Evolutionary conservation across 2,329 filamentous ascomycete genomes (phyloP).

Genomic region (Colletotrichum eleusines): DNA sequence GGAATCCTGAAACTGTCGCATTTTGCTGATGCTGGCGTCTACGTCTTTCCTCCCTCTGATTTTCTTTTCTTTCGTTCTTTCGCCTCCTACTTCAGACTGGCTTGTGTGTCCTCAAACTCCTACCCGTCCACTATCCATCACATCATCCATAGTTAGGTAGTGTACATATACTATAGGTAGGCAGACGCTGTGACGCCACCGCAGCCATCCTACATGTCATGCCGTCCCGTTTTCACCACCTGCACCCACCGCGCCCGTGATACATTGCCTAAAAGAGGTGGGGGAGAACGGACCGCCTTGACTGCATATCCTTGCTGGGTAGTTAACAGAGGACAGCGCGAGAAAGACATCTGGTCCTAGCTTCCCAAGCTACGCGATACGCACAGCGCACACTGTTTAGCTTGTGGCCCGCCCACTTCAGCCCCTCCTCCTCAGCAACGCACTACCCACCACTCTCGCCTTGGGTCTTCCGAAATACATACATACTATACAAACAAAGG

Average conservation of each 20-base stretch:
- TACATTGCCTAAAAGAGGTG: conserved; percentile 6
- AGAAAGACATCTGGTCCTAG: conserved; percentile 26
- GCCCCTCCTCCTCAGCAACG: conserved; percentile 32
- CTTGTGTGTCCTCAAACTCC: neutral
- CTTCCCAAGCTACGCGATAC: conserved; percentile 13
- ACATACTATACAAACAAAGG: too few relatives aligned
- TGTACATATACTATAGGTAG: neutral
- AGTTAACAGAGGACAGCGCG: neutral
- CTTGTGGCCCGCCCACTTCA: conserved; percentile 14
- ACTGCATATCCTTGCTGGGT: neutral
- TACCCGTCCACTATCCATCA: neutral
- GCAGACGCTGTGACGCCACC: neutral
- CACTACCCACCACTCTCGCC: neutral
- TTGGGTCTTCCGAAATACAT: neutral
- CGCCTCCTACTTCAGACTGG: neutral
- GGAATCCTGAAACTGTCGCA: conserved; percentile 32
- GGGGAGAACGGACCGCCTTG: neutral
- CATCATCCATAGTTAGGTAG: neutral
- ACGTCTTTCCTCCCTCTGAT: neutral
- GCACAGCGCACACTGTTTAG: neutral
- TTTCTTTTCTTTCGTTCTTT: neutral
- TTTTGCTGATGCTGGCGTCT: conserved; percentile 8
- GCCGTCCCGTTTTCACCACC: neutral
- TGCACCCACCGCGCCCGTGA: neutral
- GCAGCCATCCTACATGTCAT: neutral